Evolutionary conservation across 495 filamentous ascomycete species (phyloP).

Genomic region (Hypoxylon crocopeplum): DNA sequence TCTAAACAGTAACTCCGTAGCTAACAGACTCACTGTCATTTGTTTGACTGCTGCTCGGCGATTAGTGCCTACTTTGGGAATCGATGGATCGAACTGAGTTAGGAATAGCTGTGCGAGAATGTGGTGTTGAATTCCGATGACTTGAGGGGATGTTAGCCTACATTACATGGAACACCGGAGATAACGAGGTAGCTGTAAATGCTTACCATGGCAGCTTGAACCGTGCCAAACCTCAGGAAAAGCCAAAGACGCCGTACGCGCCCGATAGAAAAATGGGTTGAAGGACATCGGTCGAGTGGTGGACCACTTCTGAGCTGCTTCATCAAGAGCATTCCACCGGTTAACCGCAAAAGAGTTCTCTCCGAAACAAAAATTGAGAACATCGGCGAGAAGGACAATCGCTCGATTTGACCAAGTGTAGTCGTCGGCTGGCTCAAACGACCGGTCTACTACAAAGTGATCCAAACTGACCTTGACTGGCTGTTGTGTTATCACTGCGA

Average conservation of each 20-base stretch:
- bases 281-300: slow-evolving; percentile 44
- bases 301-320: slow-evolving; percentile 44
- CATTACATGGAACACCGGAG: background rate
- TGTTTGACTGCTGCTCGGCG: slow-evolving; percentile 38
- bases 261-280: slow-evolving; percentile 46
- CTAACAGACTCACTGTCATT: slow-evolving; percentile 40
- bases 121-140: slow-evolving; percentile 62
- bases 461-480: slow-evolving; percentile 51
- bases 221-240: slow-evolving; percentile 58
- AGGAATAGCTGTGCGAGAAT: slow-evolving; percentile 59
- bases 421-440: slow-evolving; percentile 49
- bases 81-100: slow-evolving; percentile 51
- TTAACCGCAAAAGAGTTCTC: slow-evolving; percentile 23
- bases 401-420: slow-evolving; percentile 62
- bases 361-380: slow-evolving; percentile 60
- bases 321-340: slow-evolving; percentile 47
- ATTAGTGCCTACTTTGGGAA: slow-evolving; percentile 43
- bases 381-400: slow-evolving; percentile 59
- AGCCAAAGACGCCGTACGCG: slow-evolving; percentile 20
- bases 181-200: background rate
- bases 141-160: slow-evolving; percentile 31
- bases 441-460: slow-evolving; percentile 52
- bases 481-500: slow-evolving; percentile 58
- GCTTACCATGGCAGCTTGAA: slow-evolving; percentile 56
- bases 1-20: background rate